phyloP scores from a whole-genome alignment of 768 basidiomycete genomes.

The Naganishia randhawae region DNA sequence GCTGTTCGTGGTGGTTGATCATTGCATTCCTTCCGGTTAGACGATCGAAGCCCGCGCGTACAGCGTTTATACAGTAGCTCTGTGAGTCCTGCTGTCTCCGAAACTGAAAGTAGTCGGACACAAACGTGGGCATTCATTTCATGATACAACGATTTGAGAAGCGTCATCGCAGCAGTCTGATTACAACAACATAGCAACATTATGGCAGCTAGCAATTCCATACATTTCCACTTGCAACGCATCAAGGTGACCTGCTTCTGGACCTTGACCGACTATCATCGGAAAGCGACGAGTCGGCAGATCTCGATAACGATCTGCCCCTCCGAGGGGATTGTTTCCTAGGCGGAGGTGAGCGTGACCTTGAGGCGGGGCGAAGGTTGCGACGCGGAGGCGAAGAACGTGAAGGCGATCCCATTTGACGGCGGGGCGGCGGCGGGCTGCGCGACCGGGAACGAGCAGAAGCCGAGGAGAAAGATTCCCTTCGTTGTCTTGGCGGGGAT shows the following conservation, averaged over 20 bases:
- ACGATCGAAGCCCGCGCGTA: background rate
- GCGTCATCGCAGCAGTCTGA: background rate
- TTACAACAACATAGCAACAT: background rate
- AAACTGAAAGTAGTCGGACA: too few species aligned
- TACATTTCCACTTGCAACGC: background rate
- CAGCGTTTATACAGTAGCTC: background rate
- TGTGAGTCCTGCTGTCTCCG: too few species aligned
- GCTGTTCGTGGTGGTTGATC: background rate
- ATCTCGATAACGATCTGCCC: slow-evolving; percentile 7
- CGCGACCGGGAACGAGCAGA: slow-evolving; percentile 5
- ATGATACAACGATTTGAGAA: slow-evolving; percentile 12
- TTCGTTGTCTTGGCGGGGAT: background rate
- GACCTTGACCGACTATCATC: slow-evolving; percentile 12
- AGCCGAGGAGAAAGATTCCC: background rate
- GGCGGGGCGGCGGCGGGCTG: background rate
- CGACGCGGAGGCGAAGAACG: slow-evolving; percentile 13
- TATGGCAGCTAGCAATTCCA: background rate
- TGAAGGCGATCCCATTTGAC: slow-evolving; percentile 13
- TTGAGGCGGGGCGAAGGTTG: slow-evolving; percentile 5
- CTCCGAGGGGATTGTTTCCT: background rate
- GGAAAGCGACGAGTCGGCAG: slow-evolving; percentile 7
- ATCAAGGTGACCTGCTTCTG: slow-evolving; percentile 16
- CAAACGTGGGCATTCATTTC: background rate
- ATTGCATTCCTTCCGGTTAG: background rate
- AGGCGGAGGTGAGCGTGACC: slow-evolving; percentile 6